Base-by-base conservation (phyloP, 192 early-diverging fungal species). In the Umbelopsis vinacea region DNA sequence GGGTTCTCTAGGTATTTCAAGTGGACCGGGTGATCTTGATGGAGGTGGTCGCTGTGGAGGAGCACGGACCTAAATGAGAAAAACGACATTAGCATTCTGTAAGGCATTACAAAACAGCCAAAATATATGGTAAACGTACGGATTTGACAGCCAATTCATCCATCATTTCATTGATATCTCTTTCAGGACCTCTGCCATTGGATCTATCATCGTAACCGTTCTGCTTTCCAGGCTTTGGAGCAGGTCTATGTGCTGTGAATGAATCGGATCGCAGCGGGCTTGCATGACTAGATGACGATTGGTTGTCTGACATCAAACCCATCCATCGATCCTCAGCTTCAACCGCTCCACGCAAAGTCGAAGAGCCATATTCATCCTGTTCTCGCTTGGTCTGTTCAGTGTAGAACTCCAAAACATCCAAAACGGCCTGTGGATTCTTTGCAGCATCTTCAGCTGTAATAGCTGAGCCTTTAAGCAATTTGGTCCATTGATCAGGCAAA, bases 321-420 rank as follows among this genome's bases (percentile, higher is more conserved):
- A 84, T 82, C 87, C 87, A 88, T 35, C 85, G 82, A 67, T 88
- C 84, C 54, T 85, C 85, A 23, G 70, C 24, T 54, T 81, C 79
- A 15, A 81, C 79, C 2, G 75, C 70, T 29, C 79, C 73, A 35
- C 71, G 60, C 43, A 84, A 50, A n/a, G 77, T 66, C 10, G 85
- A 78, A 1, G 74, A 69, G 8, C 84, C 87, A 43, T 85, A 88
- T 69, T 84, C 86, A 53, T 80, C 80, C 54, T 81, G 79, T 24
- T 88, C 85, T 23, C 85, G 74, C 66, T 88, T 86, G 29, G 85
- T 86, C 72, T 93, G 89, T 80, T 96, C 96, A 24, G 96, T 96
- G 83, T 99, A 99, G 76, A 99, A 99, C 79, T 98, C 96, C 24
- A 99, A 86, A 17, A 98, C 97, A 79, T 98, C 97, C 47, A 98